A percentile compares a stretch with the other conserved stretches of the same genome.
phyloP scores from a whole-genome alignment of 192 early-diverging fungal species.

The Gigaspora rosea region DNA sequence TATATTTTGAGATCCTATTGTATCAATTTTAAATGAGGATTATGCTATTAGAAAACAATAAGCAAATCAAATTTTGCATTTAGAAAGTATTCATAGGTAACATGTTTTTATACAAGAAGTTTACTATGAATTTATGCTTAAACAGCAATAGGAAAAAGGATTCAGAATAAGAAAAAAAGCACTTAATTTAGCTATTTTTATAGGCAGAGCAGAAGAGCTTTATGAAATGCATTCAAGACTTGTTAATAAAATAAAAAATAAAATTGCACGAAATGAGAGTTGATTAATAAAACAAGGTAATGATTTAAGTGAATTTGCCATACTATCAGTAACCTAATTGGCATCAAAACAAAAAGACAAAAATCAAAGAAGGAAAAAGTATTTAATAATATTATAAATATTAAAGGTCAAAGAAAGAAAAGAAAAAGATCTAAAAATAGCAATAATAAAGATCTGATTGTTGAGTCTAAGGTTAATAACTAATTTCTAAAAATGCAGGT shows the following conservation, averaged over 20 bases:
- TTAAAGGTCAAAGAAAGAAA: background rate
- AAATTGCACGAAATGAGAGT: too few relatives aligned
- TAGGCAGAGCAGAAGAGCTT: background rate
- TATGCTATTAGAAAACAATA: background rate
- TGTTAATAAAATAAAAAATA: background rate
- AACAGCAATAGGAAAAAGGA: too few relatives aligned
- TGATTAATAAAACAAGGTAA: background rate
- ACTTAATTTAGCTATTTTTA: background rate
- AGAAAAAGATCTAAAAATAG: background rate
- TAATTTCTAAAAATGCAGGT: too few relatives aligned
- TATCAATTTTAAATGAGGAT: background rate
- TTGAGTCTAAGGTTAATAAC: too few relatives aligned
- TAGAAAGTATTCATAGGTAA: background rate
- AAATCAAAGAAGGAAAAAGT: background rate
- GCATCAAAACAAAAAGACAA: background rate
- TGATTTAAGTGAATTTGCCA: background rate
- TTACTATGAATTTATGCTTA: background rate
- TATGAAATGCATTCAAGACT: background rate
- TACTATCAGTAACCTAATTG: background rate
- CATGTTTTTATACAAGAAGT: background rate
- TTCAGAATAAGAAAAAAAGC: conserved; percentile 2
- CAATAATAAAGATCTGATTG: too few relatives aligned
- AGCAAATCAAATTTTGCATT: background rate
- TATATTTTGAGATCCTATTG: too few relatives aligned
- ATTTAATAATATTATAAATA: background rate